A percentile compares a stretch with the other conserved stretches of the same genome.
phyloP scores from a whole-genome alignment of 768 basidiomycete genomes.

The Phylloporus rhodoxanthus region DNA sequence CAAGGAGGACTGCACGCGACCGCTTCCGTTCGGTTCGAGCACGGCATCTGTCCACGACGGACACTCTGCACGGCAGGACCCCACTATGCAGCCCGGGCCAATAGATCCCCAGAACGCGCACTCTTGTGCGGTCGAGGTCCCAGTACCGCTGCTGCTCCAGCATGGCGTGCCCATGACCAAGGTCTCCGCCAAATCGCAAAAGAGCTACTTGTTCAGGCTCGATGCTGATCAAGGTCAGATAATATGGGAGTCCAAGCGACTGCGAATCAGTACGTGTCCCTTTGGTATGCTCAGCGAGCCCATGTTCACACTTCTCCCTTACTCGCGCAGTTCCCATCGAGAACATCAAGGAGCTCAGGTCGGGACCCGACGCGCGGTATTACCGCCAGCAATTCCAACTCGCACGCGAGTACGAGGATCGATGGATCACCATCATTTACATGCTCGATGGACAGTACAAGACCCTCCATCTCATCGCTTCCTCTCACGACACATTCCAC shows the following conservation, averaged over 20 bases:
- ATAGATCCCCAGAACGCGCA: background rate
- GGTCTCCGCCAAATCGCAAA: conserved; percentile 72
- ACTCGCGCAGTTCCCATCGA: conserved; percentile 67
- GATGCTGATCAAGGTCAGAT: conserved; percentile 80
- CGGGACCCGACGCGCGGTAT: conserved; percentile 62
- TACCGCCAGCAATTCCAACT: conserved; percentile 68
- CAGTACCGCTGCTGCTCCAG: conserved; percentile 54
- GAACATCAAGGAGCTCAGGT: conserved; percentile 80
- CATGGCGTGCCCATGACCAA: conserved; percentile 75
- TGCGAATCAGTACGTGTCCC: conserved; percentile 50
- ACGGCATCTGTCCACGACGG: background rate
- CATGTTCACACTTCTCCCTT: background rate
- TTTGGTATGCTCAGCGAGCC: background rate
- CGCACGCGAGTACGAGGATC: conserved; percentile 52
- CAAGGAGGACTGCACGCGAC: background rate
- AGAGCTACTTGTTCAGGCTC: conserved; percentile 62
- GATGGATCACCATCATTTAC: conserved; percentile 86
- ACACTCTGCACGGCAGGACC: background rate
- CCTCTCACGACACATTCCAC: conserved; percentile 54
- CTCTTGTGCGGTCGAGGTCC: conserved; percentile 32
- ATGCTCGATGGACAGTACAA: conserved; percentile 74
- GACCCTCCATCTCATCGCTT: conserved; percentile 78
- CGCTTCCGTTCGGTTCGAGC: background rate
- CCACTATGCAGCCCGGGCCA: background rate
- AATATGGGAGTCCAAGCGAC: conserved; percentile 68